A percentile compares a stretch with the other conserved stretches of the same genome.
These are phyloP conservation scores for Nothophaeocryptopus gaeumannii DNA, from an alignment of 2,329 filamentous ascomycete species.

Conservation along the genomic window DNA sequence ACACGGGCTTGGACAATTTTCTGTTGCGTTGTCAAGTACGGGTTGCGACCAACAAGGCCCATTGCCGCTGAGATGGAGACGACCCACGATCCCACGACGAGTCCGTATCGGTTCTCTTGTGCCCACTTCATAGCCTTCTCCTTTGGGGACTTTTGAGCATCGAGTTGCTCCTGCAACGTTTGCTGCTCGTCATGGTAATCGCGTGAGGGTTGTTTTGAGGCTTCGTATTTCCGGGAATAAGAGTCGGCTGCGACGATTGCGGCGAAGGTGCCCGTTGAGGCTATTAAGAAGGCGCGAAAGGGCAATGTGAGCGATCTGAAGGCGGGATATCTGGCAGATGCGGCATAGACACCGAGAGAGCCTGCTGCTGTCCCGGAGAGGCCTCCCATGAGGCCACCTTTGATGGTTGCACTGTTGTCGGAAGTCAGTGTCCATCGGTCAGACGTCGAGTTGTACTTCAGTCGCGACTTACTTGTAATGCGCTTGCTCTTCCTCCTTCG, in stretches of 20 bases:
- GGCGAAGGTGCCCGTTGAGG: slow-evolving; percentile 76
- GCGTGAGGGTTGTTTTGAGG: slow-evolving; percentile 63
- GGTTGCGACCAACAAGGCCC: slow-evolving; percentile 72
- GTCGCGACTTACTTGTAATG: slow-evolving; percentile 66
- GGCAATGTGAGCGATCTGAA: slow-evolving; percentile 82
- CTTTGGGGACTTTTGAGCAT: slow-evolving; percentile 54
- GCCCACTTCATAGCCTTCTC: slow-evolving; percentile 71
- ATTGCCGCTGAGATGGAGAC: slow-evolving; percentile 74
- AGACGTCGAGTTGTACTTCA: too few relatives aligned
- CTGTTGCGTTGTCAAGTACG: slow-evolving; percentile 70
- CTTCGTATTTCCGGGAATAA: slow-evolving; percentile 69
- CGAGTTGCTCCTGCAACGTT: slow-evolving; percentile 54
- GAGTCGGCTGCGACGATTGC: slow-evolving; percentile 80
- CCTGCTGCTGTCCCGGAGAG: slow-evolving; percentile 65
- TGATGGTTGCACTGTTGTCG: slow-evolving; percentile 62
- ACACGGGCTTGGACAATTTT: slow-evolving; percentile 94
- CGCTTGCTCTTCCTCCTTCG: slow-evolving; percentile 83
- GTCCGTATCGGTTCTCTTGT: slow-evolving; percentile 76
- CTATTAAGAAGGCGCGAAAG: slow-evolving; percentile 86
- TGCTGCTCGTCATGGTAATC: slow-evolving; percentile 64
- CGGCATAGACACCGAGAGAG: slow-evolving; percentile 63
- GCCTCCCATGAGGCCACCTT: slow-evolving; percentile 75
- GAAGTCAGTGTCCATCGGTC: too few relatives aligned
- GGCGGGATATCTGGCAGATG: slow-evolving; percentile 67
- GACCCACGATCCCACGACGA: slow-evolving; percentile 79